phyloP scores from a whole-genome alignment of 1,284 basidiomycete genomes.

The Irpex lacteus region DNA sequence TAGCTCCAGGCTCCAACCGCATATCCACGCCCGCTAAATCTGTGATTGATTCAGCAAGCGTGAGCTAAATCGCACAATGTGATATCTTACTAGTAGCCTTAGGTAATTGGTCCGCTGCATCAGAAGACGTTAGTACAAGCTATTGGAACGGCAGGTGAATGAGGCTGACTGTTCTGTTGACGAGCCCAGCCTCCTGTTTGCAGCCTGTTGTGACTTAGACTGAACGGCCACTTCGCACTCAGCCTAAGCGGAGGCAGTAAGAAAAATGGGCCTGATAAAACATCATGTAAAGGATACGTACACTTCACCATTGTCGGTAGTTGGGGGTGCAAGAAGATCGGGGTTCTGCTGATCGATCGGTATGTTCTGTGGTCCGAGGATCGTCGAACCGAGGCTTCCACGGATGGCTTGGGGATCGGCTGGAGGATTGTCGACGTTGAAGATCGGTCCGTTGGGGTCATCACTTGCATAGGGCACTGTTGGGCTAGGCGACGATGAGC shows the following conservation, averaged over 20 bases:
- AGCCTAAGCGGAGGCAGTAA: background rate
- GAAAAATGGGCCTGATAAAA: background rate
- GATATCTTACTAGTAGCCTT: slow-evolving; percentile 3
- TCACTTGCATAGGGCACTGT: slow-evolving; percentile 18
- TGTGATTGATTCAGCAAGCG: background rate
- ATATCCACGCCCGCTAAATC: slow-evolving; percentile 13
- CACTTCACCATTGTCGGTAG: slow-evolving; percentile 2
- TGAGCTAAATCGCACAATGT: background rate
- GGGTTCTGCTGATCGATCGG: background rate
- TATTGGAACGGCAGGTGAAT: background rate
- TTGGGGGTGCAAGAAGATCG: background rate
- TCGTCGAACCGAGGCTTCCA: slow-evolving; percentile 34
- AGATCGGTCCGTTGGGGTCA: slow-evolving; percentile 15
- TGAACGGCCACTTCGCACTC: slow-evolving; percentile 14
- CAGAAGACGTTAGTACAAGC: background rate
- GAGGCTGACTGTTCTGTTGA: slow-evolving; percentile 11
- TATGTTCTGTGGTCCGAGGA: slow-evolving; percentile 39
- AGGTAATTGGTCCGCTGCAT: slow-evolving; percentile 6
- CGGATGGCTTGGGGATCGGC: slow-evolving; percentile 35
- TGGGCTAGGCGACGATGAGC: slow-evolving; percentile 3
- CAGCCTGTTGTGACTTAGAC: slow-evolving; percentile 11
- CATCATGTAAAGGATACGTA: background rate
- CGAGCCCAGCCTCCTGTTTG: slow-evolving; percentile 15
- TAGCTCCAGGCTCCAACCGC: slow-evolving; percentile 13
- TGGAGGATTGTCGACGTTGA: slow-evolving; percentile 25